Conservation (phyloP, 306 rosid genomes). For the Quillaja saponaria region DNA sequence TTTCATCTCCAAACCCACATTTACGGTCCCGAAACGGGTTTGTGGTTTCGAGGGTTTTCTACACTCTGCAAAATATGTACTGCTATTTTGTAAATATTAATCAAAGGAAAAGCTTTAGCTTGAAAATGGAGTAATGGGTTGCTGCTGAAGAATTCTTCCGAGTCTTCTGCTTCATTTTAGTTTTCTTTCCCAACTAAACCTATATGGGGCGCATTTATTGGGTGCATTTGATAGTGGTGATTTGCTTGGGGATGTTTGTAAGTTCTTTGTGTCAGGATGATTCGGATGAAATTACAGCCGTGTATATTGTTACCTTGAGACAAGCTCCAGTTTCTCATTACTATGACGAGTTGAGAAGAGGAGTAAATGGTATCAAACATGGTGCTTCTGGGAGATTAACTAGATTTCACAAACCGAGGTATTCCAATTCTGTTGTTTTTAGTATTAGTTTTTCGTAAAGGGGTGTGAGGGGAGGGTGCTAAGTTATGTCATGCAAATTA, state of each 20-base stretch:
- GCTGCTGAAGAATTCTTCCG: constrained; percentile 30
- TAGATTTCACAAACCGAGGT: constrained; percentile 71
- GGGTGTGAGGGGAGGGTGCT: not conserved
- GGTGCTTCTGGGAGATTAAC: constrained; percentile 51
- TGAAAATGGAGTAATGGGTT: constrained; percentile 42
- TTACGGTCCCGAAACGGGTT: constrained; percentile 28
- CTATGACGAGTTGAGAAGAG: constrained; percentile 50
- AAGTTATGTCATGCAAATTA: not conserved
- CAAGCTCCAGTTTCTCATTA: constrained; percentile 64
- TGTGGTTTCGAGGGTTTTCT: constrained; percentile 30
- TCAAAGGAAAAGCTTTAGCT: constrained; percentile 29
- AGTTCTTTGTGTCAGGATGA: constrained; percentile 53
- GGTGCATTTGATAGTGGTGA: constrained; percentile 38
- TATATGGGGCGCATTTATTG: constrained; percentile 55
- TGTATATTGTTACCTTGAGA: constrained; percentile 79
- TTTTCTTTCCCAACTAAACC: too few species aligned
- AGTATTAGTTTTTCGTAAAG: too few species aligned
- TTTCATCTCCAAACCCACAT: constrained; percentile 26
- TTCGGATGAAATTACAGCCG: constrained; percentile 53
- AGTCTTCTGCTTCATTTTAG: too few species aligned
- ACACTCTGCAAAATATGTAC: constrained; percentile 8
- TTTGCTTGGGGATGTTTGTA: constrained; percentile 46
- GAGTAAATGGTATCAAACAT: constrained; percentile 34
- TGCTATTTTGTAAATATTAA: constrained; percentile 10
- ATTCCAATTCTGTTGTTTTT: constrained; percentile 20